Evolutionary conservation across 1,139 yeast species (phyloP), one percentile per base, ranked within the genome.

Genomic region (Candida sp.): DNA sequence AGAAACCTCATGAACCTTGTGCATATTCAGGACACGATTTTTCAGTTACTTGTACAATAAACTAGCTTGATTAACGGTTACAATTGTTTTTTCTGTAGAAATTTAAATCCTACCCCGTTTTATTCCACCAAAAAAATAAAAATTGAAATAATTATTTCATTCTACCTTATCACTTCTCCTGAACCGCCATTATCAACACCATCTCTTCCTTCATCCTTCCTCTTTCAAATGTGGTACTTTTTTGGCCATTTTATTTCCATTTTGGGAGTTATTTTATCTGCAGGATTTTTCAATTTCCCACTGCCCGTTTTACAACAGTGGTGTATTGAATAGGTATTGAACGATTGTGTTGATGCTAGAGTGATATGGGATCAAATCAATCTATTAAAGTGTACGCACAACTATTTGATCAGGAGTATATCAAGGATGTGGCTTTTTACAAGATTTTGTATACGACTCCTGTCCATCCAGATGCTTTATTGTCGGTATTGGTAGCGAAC

Each of bases 361-460:
- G 22, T 33, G 39, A n/a, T 5, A 53, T 54, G 57, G 47, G 43
- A 23, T 40, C 47, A 23, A 45, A 45, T 36, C 50, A 49, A 34
- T 45, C 61, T 22, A 49, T 55, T 21, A 44, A 48, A 22, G 48
- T 61, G 35, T 67, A 67, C 49, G 41, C 58, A 11, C 56, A 59
- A 32, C 49, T 68, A 38, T 68, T 68, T 48, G 50, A 57, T 42
- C 45, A 48, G 4, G 49, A 46, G 5, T 43, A 44, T 11, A 40
- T 46, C 19, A 61, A 61, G 35, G 63, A 60, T 40, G 52, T 44
- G 15, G 58, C 52, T 11, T 64, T 55, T 42, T 66, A 54, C 48
- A 49, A 52, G 34, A 48, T 53, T 4, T 46, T 68, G 8, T 67
- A 53, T 53, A 60, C 64, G 8, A 56, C 64, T 1, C 63, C 66